Percentiles rank a stretch among this genome's conserved stretches.
Conservation (phyloP, 164 flowering plant genomes). For the Akebia trifoliata region DNA sequence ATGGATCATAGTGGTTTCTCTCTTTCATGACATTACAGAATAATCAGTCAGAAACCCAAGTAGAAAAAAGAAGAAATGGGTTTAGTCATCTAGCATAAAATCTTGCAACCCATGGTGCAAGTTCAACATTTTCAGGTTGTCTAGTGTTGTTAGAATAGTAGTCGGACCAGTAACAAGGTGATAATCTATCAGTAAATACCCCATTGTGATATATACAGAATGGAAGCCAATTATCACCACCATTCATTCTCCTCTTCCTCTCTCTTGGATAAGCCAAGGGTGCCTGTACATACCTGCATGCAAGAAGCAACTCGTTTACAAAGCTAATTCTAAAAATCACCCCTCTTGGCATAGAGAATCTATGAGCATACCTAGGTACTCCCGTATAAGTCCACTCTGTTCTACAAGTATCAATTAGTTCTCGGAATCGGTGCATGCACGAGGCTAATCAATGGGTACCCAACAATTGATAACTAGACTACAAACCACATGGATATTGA, state of each 20-base stretch:
- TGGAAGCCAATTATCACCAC: constrained; percentile 72
- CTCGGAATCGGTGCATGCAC: no score
- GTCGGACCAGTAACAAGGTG: constrained; percentile 67
- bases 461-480: no score
- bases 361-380: no score
- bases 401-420: no score
- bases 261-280: constrained; percentile 89
- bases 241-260: constrained; percentile 69
- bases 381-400: no score
- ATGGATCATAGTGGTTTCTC: no score
- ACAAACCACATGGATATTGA: no score
- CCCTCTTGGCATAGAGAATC: no score
- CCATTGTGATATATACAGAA: constrained; percentile 50
- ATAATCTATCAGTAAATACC: constrained; percentile 27
- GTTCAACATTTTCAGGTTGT: constrained; percentile 44
- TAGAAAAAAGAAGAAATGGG: not conserved
- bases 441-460: no score
- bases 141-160: constrained; percentile 55
- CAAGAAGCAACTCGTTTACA: not conserved
- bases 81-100: constrained; percentile 27
- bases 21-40: no score
- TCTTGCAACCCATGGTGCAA: constrained; percentile 86
- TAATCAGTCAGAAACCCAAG: constrained; percentile 3
- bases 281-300: constrained; percentile 74
- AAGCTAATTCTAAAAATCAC: not conserved